Conservation (phyloP, 768 basidiomycete genomes). For the Gautieria morchelliformis region DNA sequence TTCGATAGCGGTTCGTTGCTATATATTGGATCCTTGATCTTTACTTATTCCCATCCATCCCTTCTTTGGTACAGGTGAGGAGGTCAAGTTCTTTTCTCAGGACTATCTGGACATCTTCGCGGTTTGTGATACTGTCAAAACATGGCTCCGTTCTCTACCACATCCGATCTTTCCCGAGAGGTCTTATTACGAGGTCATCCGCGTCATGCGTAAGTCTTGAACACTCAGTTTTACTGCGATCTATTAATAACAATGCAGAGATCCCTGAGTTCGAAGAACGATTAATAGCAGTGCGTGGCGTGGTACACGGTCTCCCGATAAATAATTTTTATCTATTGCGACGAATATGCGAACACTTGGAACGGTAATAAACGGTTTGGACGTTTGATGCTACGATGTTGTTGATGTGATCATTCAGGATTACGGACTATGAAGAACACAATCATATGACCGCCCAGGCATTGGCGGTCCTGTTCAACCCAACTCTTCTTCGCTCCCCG, state of each 20-base stretch:
- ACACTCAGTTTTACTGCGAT: background rate
- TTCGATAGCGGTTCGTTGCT: constrained; percentile 54
- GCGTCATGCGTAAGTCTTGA: constrained; percentile 51
- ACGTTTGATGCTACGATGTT: background rate
- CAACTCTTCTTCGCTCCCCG: constrained; percentile 67
- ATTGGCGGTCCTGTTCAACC: constrained; percentile 79
- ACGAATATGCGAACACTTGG: constrained; percentile 76
- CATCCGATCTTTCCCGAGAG: constrained; percentile 68
- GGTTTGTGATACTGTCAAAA: constrained; percentile 74
- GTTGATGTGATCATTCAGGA: constrained; percentile 30
- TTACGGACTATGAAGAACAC: constrained; percentile 80
- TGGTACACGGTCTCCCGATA: constrained; percentile 62
- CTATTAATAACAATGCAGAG: constrained; percentile 31
- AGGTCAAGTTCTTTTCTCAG: constrained; percentile 33
- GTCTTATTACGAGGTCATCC: constrained; percentile 60
- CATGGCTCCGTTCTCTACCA: constrained; percentile 78
- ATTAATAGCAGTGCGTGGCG: constrained; percentile 49
- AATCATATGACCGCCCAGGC: constrained; percentile 88
- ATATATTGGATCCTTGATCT: too few relatives aligned
- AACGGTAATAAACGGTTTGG: constrained; percentile 35
- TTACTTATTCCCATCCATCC: background rate
- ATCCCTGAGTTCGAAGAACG: constrained; percentile 61
- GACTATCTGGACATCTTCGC: constrained; percentile 66
- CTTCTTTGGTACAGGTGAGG: constrained; percentile 35
- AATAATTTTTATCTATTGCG: constrained; percentile 72